A percentile compares a stretch with the other conserved stretches of the same genome.
These are phyloP conservation scores for Syncephalastrum sp. DNA, from an alignment of 371 early-diverging fungal species.

Conservation along the genomic window DNA sequence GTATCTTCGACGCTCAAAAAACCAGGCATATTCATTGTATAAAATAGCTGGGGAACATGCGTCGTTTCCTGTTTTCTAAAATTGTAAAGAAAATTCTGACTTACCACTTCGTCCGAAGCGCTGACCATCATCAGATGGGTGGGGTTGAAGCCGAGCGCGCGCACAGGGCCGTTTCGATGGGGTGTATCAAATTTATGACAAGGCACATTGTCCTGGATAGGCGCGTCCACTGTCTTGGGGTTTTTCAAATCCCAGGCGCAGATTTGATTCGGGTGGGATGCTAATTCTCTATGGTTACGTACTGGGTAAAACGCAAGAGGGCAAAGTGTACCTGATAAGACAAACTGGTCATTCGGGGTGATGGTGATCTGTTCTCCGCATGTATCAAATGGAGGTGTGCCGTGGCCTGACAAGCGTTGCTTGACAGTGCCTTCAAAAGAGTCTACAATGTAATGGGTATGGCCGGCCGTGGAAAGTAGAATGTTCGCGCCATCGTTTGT, in stretches of 20 bases:
- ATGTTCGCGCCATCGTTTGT: conserved; percentile 74
- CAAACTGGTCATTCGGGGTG: conserved; percentile 78
- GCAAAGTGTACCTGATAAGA: conserved; percentile 54
- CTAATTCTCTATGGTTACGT: conserved; percentile 56
- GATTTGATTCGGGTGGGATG: no score
- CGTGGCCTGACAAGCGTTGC: conserved; percentile 55
- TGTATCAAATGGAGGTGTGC: conserved; percentile 22
- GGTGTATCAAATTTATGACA: conserved; percentile 30
- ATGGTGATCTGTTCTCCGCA: conserved; percentile 58
- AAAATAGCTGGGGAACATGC: no score
- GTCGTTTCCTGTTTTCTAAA: no score
- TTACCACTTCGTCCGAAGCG: conserved; percentile 52
- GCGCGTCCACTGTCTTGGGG: conserved; percentile 26
- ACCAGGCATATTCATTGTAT: no score
- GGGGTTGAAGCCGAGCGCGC: conserved; percentile 71
- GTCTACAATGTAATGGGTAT: conserved; percentile 71
- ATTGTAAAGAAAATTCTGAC: conserved; percentile 2
- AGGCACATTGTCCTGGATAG: conserved; percentile 18
- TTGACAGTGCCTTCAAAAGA: conserved; percentile 56
- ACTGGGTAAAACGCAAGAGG: conserved; percentile 20
- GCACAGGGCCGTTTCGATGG: conserved; percentile 37
- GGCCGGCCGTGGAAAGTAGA: conserved; percentile 67
- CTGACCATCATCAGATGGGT: conserved; percentile 68
- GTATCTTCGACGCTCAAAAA: no score
- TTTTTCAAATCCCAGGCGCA: conserved; percentile 65